phyloP scores from a whole-genome alignment of 2,329 filamentous ascomycete species.

The Neonectria hederae region DNA sequence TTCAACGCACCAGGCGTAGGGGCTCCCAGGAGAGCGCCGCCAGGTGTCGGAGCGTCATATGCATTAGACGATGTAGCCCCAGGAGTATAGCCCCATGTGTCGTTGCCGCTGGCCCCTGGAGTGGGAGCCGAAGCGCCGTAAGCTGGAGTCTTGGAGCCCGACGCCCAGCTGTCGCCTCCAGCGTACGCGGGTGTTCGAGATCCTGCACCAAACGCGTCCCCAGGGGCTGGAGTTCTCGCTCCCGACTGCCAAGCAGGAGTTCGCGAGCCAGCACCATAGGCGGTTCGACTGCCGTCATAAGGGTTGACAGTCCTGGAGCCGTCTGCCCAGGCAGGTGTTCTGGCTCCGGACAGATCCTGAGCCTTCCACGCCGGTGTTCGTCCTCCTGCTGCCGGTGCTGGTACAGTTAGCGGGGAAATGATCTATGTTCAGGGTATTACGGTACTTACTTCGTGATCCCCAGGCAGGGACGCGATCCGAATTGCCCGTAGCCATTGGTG shows the following conservation, averaged over 20 bases:
- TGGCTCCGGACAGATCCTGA: conserved; percentile 62
- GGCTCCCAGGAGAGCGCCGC: conserved; percentile 65
- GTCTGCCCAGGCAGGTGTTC: conserved; percentile 77
- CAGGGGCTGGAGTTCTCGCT: conserved; percentile 72
- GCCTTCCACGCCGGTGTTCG: conserved; percentile 72
- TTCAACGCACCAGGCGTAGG: conserved; percentile 70
- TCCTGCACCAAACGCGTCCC: conserved; percentile 71
- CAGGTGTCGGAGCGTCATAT: conserved; percentile 78
- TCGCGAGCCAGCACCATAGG: conserved; percentile 77
- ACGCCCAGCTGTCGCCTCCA: conserved; percentile 68
- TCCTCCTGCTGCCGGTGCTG: conserved; percentile 66
- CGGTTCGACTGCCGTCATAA: conserved; percentile 78
- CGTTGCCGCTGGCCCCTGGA: conserved; percentile 65
- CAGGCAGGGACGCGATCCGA: conserved; percentile 80
- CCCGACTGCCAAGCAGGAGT: conserved; percentile 84
- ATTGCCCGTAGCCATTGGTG: conserved; percentile 68
- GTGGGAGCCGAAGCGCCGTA: conserved; percentile 71
- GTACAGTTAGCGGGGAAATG: conserved; percentile 37
- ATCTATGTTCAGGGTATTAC: background rate
- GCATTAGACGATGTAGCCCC: conserved; percentile 56
- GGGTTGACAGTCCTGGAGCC: conserved; percentile 75
- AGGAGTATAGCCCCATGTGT: conserved; percentile 69
- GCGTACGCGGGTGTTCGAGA: conserved; percentile 75
- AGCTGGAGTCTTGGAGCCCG: conserved; percentile 80
- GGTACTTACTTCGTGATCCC: conserved; percentile 73